Percentiles rank a stretch among this genome's conserved stretches.
Evolutionary conservation across 768 basidiomycete species (phyloP).

Genomic region (Russula dissimulans): DNA sequence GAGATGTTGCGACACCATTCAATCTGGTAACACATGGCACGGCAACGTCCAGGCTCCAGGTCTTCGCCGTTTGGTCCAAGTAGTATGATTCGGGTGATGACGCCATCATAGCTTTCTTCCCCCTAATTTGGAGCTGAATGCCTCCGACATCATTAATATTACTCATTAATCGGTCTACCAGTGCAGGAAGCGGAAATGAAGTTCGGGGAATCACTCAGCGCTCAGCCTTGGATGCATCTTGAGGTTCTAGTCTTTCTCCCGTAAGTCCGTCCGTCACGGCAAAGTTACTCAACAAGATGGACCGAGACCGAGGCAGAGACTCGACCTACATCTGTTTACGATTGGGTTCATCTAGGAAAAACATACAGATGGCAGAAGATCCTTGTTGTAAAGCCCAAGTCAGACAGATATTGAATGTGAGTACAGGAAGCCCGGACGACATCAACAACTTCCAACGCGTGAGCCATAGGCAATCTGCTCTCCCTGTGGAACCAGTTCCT

Average conservation of each 20-base stretch:
- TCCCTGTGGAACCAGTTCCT: neutral
- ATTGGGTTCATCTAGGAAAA: neutral
- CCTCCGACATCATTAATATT: neutral
- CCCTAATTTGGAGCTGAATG: neutral
- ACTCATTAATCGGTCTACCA: neutral
- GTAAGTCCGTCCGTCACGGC: neutral
- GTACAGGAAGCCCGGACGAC: neutral
- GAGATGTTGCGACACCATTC: neutral
- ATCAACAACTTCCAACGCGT: too few relatives aligned
- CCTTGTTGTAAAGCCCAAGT: too few relatives aligned
- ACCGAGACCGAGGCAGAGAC: neutral
- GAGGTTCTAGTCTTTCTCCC: neutral
- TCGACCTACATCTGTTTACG: neutral
- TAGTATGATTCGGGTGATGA: neutral
- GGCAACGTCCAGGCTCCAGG: neutral
- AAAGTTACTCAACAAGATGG: neutral
- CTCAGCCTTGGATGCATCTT: neutral
- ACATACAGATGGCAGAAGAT: neutral
- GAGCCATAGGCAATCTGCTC: neutral
- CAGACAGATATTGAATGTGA: neutral
- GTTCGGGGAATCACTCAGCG: neutral
- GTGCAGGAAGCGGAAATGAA: neutral
- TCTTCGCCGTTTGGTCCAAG: neutral
- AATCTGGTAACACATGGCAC: neutral
- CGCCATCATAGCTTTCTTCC: neutral